Evolutionary conservation across 192 early-diverging fungal genomes (phyloP).

Genomic region (Coemansia sp.): DNA sequence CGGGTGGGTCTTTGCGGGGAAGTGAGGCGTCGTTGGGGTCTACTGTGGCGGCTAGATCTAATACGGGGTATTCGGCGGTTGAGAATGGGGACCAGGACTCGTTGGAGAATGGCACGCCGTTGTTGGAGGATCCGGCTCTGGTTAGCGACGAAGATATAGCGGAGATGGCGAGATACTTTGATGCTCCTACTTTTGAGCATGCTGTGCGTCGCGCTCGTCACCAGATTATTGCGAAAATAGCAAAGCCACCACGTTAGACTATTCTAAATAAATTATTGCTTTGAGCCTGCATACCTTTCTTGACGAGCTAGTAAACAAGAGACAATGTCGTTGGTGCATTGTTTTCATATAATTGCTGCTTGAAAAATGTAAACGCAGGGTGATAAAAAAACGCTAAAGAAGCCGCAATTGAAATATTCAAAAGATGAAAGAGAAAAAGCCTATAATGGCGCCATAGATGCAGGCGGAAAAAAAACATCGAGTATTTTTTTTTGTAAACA

Average conservation of each 20-base stretch:
- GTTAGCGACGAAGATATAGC: conserved; percentile 37
- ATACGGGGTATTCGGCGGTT: conserved; percentile 9
- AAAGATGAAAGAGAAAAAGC: neutral
- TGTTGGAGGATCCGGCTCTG: conserved; percentile 31
- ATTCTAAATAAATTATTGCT: neutral
- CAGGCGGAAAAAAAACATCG: neutral
- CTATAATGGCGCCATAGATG: neutral
- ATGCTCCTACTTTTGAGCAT: conserved; percentile 51
- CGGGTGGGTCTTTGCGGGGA: neutral
- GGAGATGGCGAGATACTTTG: conserved; percentile 41
- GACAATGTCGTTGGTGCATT: neutral
- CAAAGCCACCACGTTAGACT: conserved; percentile 15
- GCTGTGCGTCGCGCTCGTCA: conserved; percentile 55
- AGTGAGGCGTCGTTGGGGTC: conserved; percentile 5
- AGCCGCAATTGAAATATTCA: neutral
- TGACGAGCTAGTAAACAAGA: neutral
- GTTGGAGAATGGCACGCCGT: conserved; percentile 26
- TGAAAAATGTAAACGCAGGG: neutral
- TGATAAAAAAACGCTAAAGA: neutral
- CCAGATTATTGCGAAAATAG: conserved; percentile 50
- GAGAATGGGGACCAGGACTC: conserved; percentile 15
- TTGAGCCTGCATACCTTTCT: neutral
- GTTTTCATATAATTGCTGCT: neutral
- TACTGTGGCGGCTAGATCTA: neutral
- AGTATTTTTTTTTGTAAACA: neutral